Evolutionary conservation across 1,284 basidiomycete genomes (phyloP).

Genomic region (Rhodotorula glutinis): DNA sequence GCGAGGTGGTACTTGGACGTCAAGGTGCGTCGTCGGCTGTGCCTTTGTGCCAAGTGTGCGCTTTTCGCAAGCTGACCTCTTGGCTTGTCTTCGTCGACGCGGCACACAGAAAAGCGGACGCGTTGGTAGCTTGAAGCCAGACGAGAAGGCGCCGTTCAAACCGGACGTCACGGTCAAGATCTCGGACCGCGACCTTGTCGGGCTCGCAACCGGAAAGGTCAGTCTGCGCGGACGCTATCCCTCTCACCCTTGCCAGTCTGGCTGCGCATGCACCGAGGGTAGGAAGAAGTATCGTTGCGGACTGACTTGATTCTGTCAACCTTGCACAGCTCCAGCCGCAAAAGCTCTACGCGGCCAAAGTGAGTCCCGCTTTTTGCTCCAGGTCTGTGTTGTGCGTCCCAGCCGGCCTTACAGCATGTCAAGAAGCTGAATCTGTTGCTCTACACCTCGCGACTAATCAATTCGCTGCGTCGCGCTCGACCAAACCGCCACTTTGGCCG

Average conservation of each 20-base stretch:
- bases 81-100: too few species aligned
- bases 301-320: too few species aligned
- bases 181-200: slow-evolving; percentile 26
- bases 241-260: too few species aligned
- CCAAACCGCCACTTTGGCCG: too few species aligned
- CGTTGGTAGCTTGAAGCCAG: not conserved
- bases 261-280: too few species aligned
- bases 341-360: slow-evolving; percentile 30
- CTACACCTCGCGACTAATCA: not conserved
- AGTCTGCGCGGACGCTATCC: not conserved
- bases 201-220: slow-evolving; percentile 25
- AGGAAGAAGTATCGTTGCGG: too few species aligned
- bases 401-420: too few species aligned
- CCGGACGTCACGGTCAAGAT: slow-evolving; percentile 25
- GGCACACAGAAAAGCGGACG: slow-evolving; percentile 16
- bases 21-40: slow-evolving; percentile 16
- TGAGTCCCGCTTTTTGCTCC: not conserved
- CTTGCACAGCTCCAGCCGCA: slow-evolving; percentile 19
- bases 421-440: not conserved
- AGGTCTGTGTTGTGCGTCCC: too few species aligned
- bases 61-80: not conserved
- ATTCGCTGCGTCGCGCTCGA: not conserved
- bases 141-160: slow-evolving; percentile 19
- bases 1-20: slow-evolving; percentile 30
- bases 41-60: not conserved